Percentiles rank a stretch among this genome's conserved stretches.
Evolutionary conservation across 306 rosid genomes (phyloP).

Genomic region (Vigna trinervia): DNA sequence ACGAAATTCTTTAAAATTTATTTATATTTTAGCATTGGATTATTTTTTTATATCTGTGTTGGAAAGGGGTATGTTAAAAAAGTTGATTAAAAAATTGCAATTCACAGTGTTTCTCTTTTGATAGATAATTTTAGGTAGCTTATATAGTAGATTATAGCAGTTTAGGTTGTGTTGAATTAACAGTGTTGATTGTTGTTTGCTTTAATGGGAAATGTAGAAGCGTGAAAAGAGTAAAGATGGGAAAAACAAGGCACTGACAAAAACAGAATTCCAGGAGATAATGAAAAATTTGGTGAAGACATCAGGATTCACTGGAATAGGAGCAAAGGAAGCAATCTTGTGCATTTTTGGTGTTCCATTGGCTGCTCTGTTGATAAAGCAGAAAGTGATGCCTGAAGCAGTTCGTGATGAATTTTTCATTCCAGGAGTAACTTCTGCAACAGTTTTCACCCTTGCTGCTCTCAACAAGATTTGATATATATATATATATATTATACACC

Average conservation of each 20-base stretch:
- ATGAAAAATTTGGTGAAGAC: constrained; percentile 38
- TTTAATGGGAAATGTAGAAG: constrained; percentile 21
- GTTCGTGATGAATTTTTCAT: constrained; percentile 58
- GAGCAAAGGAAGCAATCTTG: constrained; percentile 55
- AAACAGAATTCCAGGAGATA: constrained; percentile 48
- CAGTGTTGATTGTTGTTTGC: not conserved
- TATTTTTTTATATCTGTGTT: no score
- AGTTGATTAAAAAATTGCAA: not conserved
- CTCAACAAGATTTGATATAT: constrained; percentile 63
- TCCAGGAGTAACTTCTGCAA: constrained; percentile 66
- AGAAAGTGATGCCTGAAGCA: constrained; percentile 47
- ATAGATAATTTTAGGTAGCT: not conserved
- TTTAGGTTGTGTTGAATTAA: not conserved
- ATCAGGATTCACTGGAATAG: constrained; percentile 52
- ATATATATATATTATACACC: not conserved
- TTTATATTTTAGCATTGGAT: no score
- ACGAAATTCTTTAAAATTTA: no score
- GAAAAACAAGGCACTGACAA: not conserved
- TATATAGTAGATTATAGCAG: not conserved
- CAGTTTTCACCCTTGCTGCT: constrained; percentile 62
- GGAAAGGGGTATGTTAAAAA: not conserved
- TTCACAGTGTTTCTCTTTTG: not conserved
- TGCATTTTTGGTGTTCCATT: constrained; percentile 72
- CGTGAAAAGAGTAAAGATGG: not conserved
- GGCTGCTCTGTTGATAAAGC: constrained; percentile 55